Conservation (phyloP, 495 filamentous ascomycete genomes). For the Cercophora newfieldiana region DNA sequence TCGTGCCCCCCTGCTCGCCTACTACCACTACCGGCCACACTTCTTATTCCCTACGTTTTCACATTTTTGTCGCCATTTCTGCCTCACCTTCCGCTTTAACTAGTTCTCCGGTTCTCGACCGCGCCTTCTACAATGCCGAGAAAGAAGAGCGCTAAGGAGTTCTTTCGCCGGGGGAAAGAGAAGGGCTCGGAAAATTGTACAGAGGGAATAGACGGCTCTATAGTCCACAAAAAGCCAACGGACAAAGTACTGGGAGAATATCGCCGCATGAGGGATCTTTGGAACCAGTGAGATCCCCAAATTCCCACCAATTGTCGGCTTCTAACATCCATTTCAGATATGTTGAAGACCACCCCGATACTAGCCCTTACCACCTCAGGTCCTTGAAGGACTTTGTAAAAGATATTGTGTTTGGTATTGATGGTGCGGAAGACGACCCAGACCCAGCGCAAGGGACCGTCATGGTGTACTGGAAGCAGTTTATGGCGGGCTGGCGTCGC, state of each 20-base stretch:
- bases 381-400: slow-evolving; percentile 15
- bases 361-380: slow-evolving; percentile 12
- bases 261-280: slow-evolving; percentile 14
- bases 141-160: slow-evolving; percentile 13
- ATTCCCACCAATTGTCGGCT: slow-evolving; percentile 3
- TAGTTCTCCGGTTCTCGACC: slow-evolving; percentile 1
- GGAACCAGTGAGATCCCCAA: slow-evolving; percentile 15
- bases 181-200: slow-evolving; percentile 13
- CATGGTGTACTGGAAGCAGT: slow-evolving; percentile 13
- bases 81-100: slow-evolving; percentile 2
- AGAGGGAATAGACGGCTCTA: slow-evolving; percentile 17
- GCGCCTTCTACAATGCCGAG: slow-evolving; percentile 7
- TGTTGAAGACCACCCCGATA: slow-evolving; percentile 7
- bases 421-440: slow-evolving; percentile 8
- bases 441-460: slow-evolving; percentile 7
- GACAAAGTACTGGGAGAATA: slow-evolving; percentile 12
- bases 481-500: slow-evolving; percentile 13
- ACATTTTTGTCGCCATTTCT: slow-evolving; percentile 11
- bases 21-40: not conserved
- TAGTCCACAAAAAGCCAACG: slow-evolving; percentile 18
- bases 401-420: slow-evolving; percentile 16
- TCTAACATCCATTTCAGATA: slow-evolving; percentile 18
- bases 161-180: slow-evolving; percentile 13
- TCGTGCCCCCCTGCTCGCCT: not conserved
- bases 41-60: slow-evolving; percentile 1